Evolutionary conservation across 345 rosid genomes (phyloP).

Genomic region (Sonneratia caseolaris): DNA sequence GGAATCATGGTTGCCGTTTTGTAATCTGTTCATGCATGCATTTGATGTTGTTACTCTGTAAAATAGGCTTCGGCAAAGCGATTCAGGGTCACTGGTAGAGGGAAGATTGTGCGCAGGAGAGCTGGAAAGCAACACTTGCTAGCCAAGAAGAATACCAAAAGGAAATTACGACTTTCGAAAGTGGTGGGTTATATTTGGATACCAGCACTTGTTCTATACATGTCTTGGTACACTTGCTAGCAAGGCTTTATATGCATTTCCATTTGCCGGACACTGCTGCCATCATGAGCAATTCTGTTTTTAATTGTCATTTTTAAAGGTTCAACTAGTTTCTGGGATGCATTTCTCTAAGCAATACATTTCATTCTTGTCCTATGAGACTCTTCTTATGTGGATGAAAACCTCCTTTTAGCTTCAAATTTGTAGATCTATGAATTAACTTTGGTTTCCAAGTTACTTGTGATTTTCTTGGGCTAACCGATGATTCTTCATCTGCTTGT

Average conservation of each 20-base stretch:
- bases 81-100: constrained; percentile 83
- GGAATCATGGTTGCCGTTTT: neutral
- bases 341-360: neutral
- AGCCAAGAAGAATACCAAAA: constrained; percentile 82
- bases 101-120: constrained; percentile 82
- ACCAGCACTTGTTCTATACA: neutral
- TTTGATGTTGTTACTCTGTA: neutral
- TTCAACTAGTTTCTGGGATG: no score
- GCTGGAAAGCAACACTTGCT: constrained; percentile 96
- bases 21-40: neutral
- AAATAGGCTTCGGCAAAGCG: constrained; percentile 88
- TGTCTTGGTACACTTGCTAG: neutral
- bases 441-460: neutral
- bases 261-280: neutral
- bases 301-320: neutral
- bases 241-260: neutral
- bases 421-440: neutral
- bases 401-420: neutral
- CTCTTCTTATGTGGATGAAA: neutral
- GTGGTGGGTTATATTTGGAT: constrained; percentile 36
- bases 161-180: constrained; percentile 83
- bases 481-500: neutral
- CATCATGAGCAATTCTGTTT: no score
- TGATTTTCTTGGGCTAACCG: neutral
- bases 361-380: neutral